Percentiles rank a stretch among this genome's conserved stretches.
Evolutionary conservation across 495 filamentous ascomycete species (phyloP).

Genomic region (Aspergillus avenaceus): DNA sequence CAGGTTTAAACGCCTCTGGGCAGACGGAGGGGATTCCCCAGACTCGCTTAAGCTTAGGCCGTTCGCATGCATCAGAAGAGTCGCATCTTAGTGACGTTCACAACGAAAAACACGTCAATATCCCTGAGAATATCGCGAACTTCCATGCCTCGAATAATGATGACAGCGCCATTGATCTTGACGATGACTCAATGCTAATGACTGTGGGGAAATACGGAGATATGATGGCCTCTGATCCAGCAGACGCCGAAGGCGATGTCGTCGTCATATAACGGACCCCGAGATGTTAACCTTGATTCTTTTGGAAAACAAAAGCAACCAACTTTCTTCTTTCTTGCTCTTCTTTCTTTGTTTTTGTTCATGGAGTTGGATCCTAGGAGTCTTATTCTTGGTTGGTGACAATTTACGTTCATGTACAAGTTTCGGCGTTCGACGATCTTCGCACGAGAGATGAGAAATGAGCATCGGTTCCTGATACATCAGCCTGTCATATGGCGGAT

Average conservation of each 20-base stretch:
- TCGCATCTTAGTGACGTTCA: constrained; percentile 10
- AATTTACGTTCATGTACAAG: constrained; percentile 15
- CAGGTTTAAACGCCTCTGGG: constrained; percentile 7
- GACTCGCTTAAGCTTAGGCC: constrained; percentile 8
- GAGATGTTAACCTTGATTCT: constrained; percentile 8
- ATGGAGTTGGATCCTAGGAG: constrained; percentile 25
- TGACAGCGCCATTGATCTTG: constrained; percentile 46
- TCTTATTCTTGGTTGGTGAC: constrained; percentile 18
- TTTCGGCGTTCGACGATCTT: constrained; percentile 38
- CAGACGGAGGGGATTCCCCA: constrained; percentile 2
- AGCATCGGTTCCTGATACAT: constrained; percentile 21
- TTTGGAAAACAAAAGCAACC: constrained; percentile 12
- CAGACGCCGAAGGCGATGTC: constrained; percentile 47
- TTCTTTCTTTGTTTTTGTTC: constrained; percentile 11
- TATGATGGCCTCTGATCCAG: constrained; percentile 47
- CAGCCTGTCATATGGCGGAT: constrained; percentile 6
- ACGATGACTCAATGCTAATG: constrained; percentile 44
- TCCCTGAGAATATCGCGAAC: constrained; percentile 24
- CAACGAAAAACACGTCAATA: constrained; percentile 19
- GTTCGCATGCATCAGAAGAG: constrained; percentile 10
- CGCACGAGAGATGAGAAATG: constrained; percentile 37
- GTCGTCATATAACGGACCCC: constrained; percentile 36
- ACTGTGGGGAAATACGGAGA: constrained; percentile 47
- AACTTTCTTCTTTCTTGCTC: constrained; percentile 14
- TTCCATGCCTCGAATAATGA: constrained; percentile 42